Percentiles rank a stretch among this genome's conserved stretches.
phyloP scores from a whole-genome alignment of 2,329 filamentous ascomycete species.

The Cytospora leucostoma region DNA sequence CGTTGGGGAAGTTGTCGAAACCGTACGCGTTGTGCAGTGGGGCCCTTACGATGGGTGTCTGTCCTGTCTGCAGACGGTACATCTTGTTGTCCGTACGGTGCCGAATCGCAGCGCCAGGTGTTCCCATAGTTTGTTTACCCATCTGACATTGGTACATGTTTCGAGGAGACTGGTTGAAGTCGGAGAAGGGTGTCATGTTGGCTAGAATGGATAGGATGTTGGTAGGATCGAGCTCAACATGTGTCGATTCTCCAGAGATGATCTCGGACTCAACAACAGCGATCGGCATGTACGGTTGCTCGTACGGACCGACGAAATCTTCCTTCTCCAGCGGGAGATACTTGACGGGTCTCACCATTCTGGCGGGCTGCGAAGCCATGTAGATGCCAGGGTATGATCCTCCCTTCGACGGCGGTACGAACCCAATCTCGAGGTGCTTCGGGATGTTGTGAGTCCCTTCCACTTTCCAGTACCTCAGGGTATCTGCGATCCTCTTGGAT shows the following conservation, averaged over 20 bases:
- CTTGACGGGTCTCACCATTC: slow-evolving; percentile 90
- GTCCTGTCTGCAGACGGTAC: slow-evolving; percentile 91
- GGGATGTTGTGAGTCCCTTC: slow-evolving; percentile 81
- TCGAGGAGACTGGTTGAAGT: slow-evolving; percentile 97
- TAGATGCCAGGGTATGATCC: slow-evolving; percentile 97
- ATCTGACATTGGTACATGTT: slow-evolving; percentile 99
- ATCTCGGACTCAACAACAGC: slow-evolving; percentile 88
- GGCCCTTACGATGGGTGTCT: slow-evolving; percentile 89
- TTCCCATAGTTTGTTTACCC: slow-evolving; percentile 99
- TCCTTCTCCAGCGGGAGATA: slow-evolving; percentile 84
- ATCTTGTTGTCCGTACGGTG: slow-evolving; percentile 97
- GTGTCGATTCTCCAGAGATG: slow-evolving; percentile 82
- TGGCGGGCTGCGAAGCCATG: slow-evolving; percentile 81
- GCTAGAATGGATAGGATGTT: slow-evolving; percentile 97
- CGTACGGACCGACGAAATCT: slow-evolving; percentile 88
- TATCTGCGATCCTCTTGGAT: slow-evolving; percentile 79
- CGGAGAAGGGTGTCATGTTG: slow-evolving; percentile 98
- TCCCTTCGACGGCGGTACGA: slow-evolving; percentile 81
- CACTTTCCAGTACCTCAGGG: slow-evolving; percentile 93
- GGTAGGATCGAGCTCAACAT: slow-evolving; percentile 91
- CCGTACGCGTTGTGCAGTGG: slow-evolving; percentile 95
- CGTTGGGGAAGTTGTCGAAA: slow-evolving; percentile 97
- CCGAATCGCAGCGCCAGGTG: slow-evolving; percentile 78
- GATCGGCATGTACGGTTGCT: slow-evolving; percentile 98
- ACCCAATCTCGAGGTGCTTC: slow-evolving; percentile 84